Evolutionary conservation across 768 basidiomycete species (phyloP), one percentile per base, ranked within the genome.

Genomic region (Hortiboletus flavorubellus): DNA sequence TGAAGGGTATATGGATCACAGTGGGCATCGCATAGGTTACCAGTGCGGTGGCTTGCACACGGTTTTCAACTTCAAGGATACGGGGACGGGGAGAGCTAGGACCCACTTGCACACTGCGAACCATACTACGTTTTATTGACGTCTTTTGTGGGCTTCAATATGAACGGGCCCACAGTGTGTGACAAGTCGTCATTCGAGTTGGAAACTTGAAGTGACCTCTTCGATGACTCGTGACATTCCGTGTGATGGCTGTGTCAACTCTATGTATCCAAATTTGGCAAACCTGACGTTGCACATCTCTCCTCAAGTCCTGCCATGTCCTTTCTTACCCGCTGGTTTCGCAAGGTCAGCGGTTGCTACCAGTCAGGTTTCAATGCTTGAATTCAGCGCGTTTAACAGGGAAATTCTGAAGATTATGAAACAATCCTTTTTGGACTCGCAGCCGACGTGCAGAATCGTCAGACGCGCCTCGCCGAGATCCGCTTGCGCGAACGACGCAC

Each of bases 401-500:
- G 46, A 30, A 35, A 54, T 0, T 49, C 67, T 16, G 87, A 91
- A 61, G 87, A 94, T 74, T 91, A 87, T 66, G 90, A 91, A 64
- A 78, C 84, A 21, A 72, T 90, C 54, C 81, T 94, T 30, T 79
- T 86, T 23, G 70, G 75, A 43, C 78, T 94, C 50, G 84, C 85
- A 9, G 69, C 74, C 23, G 82, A 88, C 64, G 87, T 94, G 53
- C 80, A 84, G 65, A 84, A 86, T 57, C 83, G 88, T 14, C 86
- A 90, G 71, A 77, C 81, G 40, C 79, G 81, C 54, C 81, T 94
- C 15, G 83, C 87, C 2, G 92, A 92, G 66, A 89, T 96, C 59
- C 84, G 90, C n/a, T 73, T 91, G 51, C 83, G 93, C 40, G 91
- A 96, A 71, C 82, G 90, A 31, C 79, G 92, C 9, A 78, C 91